Percentiles rank a stretch among this genome's conserved stretches.
Evolutionary conservation across 768 basidiomycete genomes (phyloP).

Genomic region (Lactarius deliciosus): DNA sequence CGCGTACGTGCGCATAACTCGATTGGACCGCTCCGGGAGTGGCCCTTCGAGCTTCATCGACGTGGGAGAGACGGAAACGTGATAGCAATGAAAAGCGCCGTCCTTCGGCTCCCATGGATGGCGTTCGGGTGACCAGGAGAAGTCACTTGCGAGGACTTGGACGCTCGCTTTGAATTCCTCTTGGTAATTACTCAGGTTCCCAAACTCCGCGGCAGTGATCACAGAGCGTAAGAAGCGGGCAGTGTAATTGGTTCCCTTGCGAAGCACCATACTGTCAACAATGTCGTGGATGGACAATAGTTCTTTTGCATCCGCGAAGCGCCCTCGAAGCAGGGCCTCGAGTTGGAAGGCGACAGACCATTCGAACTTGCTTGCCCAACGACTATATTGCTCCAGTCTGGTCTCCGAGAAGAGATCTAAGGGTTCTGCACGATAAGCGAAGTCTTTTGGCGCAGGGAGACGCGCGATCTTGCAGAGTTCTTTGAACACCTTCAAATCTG

Average conservation of each 20-base stretch:
- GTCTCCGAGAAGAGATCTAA: slow-evolving; percentile 46
- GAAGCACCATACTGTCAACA: slow-evolving; percentile 36
- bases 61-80: slow-evolving; percentile 55
- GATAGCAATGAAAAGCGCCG: slow-evolving; percentile 45
- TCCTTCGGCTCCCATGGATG: slow-evolving; percentile 15
- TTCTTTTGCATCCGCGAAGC: slow-evolving; percentile 51
- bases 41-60: slow-evolving; percentile 53
- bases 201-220: slow-evolving; percentile 33
- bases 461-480: slow-evolving; percentile 41
- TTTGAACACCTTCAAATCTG: slow-evolving; percentile 42
- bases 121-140: slow-evolving; percentile 10
- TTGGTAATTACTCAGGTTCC: slow-evolving; percentile 2
- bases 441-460: slow-evolving; percentile 33
- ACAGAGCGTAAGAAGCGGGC: slow-evolving; percentile 44
- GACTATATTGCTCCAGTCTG: slow-evolving; percentile 36
- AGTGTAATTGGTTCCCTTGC: slow-evolving; percentile 39
- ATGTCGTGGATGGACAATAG: slow-evolving; percentile 43
- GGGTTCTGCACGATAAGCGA: slow-evolving; percentile 42
- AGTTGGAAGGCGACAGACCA: slow-evolving; percentile 64
- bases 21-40: slow-evolving; percentile 57
- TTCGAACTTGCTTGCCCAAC: slow-evolving; percentile 39
- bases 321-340: slow-evolving; percentile 41
- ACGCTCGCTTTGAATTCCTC: slow-evolving; percentile 26
- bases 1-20: slow-evolving; percentile 55
- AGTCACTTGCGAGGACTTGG: slow-evolving; percentile 34